Percentiles rank a stretch among this genome's conserved stretches.
These are phyloP conservation scores for Leccinum fibrillosum DNA, from an alignment of 768 basidiomycete genomes.

Conservation along the genomic window DNA sequence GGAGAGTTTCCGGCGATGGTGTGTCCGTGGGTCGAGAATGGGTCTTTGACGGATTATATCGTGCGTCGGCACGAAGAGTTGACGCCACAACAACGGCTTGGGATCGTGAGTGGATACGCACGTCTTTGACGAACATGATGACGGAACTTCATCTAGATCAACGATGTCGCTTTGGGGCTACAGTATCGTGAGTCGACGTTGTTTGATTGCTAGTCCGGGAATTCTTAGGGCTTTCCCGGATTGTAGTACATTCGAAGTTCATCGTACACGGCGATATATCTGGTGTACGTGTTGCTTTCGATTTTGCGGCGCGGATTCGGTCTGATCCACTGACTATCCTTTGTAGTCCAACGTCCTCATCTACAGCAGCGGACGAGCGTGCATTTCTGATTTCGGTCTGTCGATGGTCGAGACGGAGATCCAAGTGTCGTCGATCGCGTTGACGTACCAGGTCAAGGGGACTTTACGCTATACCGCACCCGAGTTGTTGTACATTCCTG, in stretches of 20 bases:
- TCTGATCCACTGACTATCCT: not conserved
- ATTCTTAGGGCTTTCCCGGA: not conserved
- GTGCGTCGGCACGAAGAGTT: conserved; percentile 11
- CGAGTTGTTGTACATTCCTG: conserved; percentile 28
- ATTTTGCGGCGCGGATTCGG: not conserved
- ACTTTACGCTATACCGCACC: conserved; percentile 52
- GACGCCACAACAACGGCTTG: conserved; percentile 8
- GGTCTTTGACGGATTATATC: conserved; percentile 24
- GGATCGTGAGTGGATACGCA: conserved; percentile 9
- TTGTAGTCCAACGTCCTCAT: conserved; percentile 45
- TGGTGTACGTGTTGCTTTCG: conserved; percentile 20
- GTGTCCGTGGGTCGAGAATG: conserved; percentile 33
- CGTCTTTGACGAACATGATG: not conserved
- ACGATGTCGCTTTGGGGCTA: conserved; percentile 26
- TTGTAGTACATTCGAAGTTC: conserved; percentile 17
- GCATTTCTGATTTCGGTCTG: conserved; percentile 46
- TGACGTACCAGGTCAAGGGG: conserved; percentile 31
- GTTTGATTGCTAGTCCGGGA: not conserved
- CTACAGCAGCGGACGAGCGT: conserved; percentile 38
- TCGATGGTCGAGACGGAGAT: conserved; percentile 39
- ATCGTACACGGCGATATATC: conserved; percentile 27
- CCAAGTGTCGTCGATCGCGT: conserved; percentile 30
- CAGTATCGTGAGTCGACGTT: conserved; percentile 21
- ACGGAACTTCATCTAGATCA: conserved; percentile 12
- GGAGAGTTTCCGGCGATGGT: conserved; percentile 33